A percentile compares a stretch with the other conserved stretches of the same genome.
Conservation (phyloP, 306 rosid species). For the Geum urbanum region DNA sequence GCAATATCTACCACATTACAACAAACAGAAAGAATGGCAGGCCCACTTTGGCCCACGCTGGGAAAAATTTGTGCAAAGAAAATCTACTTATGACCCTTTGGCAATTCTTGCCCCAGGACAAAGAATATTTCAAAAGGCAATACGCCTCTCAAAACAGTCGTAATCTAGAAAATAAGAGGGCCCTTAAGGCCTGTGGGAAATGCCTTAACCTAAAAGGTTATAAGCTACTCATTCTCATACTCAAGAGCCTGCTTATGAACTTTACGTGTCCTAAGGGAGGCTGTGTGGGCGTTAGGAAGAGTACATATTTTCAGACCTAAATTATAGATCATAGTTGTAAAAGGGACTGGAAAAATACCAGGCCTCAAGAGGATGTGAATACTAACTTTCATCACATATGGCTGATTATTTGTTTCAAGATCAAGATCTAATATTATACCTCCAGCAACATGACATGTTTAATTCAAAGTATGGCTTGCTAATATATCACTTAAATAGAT, state of each 20-base stretch:
- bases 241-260: conserved; percentile 16
- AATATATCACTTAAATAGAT: conserved; percentile 1
- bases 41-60: conserved; percentile 85
- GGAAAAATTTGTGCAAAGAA: conserved; percentile 67
- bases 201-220: conserved; percentile 27
- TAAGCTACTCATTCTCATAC: conserved; percentile 13
- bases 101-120: conserved; percentile 88
- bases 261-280: conserved; percentile 23
- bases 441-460: not conserved
- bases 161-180: conserved; percentile 25
- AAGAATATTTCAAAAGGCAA: conserved; percentile 71
- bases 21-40: conserved; percentile 68
- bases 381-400: conserved; percentile 29
- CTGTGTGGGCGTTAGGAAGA: conserved; percentile 25
- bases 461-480: not conserved
- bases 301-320: conserved; percentile 21
- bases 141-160: conserved; percentile 39
- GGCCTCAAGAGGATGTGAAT: conserved; percentile 38
- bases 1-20: conserved; percentile 86
- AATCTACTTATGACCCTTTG: conserved; percentile 80
- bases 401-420: conserved; percentile 23
- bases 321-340: conserved; percentile 28
- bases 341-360: conserved; percentile 21
- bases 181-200: conserved; percentile 22
- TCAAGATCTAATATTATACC: conserved; percentile 4